A percentile compares a stretch with the other conserved stretches of the same genome.
Evolutionary conservation across 768 basidiomycete genomes (phyloP).

Genomic region (Tricholoma sp.): DNA sequence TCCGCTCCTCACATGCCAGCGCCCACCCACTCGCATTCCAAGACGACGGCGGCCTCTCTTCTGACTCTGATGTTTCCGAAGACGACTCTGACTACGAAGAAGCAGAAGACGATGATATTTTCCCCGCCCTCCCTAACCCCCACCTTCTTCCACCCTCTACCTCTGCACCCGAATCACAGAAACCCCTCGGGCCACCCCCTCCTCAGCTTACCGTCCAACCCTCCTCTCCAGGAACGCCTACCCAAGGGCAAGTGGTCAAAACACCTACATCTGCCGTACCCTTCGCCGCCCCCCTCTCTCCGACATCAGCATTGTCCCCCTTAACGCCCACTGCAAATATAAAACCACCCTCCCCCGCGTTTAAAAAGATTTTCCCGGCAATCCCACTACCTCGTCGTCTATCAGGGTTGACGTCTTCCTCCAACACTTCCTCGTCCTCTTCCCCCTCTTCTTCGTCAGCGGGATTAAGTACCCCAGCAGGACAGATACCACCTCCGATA

Average conservation of each 20-base stretch:
- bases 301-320: neutral
- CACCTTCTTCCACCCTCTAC: neutral
- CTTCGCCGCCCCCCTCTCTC: neutral
- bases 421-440: neutral
- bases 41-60: constrained; percentile 76
- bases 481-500: neutral
- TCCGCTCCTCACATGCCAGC: constrained; percentile 54
- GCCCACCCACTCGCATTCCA: constrained; percentile 41
- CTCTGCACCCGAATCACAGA: neutral
- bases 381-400: constrained; percentile 6
- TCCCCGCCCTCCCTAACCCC: constrained; percentile 12
- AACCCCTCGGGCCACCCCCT: neutral
- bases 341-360: constrained; percentile 1
- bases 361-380: constrained; percentile 3
- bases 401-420: neutral
- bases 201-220: constrained; percentile 4
- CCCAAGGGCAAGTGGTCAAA: neutral
- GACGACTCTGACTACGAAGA: constrained; percentile 27
- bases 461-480: neutral
- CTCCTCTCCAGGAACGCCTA: neutral
- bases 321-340: neutral
- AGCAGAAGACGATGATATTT: neutral
- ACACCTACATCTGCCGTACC: constrained; percentile 1
- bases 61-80: constrained; percentile 25
- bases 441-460: neutral